Conservation (phyloP, 2,329 filamentous ascomycete species). For the Cercospora sp. region DNA sequence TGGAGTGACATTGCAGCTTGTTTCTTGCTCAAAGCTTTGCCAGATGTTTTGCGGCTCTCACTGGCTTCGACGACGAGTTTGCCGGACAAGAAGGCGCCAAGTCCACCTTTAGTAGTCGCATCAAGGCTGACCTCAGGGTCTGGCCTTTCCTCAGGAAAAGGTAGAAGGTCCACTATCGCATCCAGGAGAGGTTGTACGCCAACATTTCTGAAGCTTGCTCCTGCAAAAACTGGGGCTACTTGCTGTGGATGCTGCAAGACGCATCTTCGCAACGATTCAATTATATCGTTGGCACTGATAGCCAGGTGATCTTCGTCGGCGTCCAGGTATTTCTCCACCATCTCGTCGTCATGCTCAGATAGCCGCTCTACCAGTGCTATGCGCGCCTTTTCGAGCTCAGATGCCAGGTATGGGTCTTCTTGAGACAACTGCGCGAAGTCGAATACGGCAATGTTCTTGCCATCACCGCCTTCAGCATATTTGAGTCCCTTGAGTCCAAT, state of each 20-base stretch:
- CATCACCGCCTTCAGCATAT: constrained; percentile 69
- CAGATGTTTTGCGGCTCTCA: constrained; percentile 38
- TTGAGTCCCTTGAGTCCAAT: constrained; percentile 72
- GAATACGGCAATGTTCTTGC: constrained; percentile 55
- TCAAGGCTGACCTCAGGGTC: constrained; percentile 75
- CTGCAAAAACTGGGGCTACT: constrained; percentile 85
- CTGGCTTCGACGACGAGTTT: constrained; percentile 29
- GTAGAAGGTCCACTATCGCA: constrained; percentile 82
- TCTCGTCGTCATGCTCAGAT: constrained; percentile 81
- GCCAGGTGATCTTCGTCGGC: constrained; percentile 69
- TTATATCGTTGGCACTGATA: constrained; percentile 66
- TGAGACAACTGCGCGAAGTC: constrained; percentile 55
- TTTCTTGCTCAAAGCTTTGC: constrained; percentile 44
- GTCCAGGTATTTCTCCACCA: constrained; percentile 83
- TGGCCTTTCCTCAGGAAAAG: constrained; percentile 76
- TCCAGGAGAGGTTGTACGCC: constrained; percentile 91
- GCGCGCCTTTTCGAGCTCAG: constrained; percentile 74
- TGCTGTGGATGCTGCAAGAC: constrained; percentile 67
- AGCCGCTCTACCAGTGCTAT: constrained; percentile 77
- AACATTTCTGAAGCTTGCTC: constrained; percentile 90
- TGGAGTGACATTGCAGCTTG: constrained; percentile 45
- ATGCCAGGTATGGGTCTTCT: constrained; percentile 53
- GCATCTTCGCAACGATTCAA: constrained; percentile 70
- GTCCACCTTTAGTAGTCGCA: constrained; percentile 50
- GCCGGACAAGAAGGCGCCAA: constrained; percentile 49